Percentiles rank a stretch among this genome's conserved stretches.
These are phyloP conservation scores for Sporisorium exsertum DNA, from an alignment of 1,284 basidiomycete species.

Conservation along the genomic window DNA sequence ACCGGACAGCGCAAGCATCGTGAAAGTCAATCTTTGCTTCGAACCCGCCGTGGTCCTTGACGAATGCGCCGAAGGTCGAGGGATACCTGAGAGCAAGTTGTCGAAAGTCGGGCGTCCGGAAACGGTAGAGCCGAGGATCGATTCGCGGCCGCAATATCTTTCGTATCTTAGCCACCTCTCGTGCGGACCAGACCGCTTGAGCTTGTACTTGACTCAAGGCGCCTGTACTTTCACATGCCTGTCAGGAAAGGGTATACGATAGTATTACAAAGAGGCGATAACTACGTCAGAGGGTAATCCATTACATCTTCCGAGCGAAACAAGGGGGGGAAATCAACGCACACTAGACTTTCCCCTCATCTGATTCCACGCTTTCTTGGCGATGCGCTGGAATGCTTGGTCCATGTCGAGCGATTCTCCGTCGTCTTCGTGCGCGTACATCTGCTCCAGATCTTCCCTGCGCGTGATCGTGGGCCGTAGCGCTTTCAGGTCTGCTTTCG, in stretches of 20 bases:
- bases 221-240: not conserved
- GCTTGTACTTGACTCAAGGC: not conserved
- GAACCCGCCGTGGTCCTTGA: slow-evolving; percentile 35
- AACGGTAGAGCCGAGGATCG: slow-evolving; percentile 27
- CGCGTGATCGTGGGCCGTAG: slow-evolving; percentile 19
- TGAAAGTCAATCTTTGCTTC: slow-evolving; percentile 50
- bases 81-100: slow-evolving; percentile 24
- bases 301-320: not conserved
- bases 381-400: slow-evolving; percentile 34
- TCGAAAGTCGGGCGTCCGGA: slow-evolving; percentile 29
- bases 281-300: slow-evolving; percentile 7
- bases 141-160: slow-evolving; percentile 7
- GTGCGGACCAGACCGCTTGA: not conserved
- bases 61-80: slow-evolving; percentile 20
- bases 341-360: slow-evolving; percentile 7
- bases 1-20: slow-evolving; percentile 30
- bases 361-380: slow-evolving; percentile 26
- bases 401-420: slow-evolving; percentile 48
- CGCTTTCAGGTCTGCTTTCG: slow-evolving; percentile 33
- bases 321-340: slow-evolving; percentile 13
- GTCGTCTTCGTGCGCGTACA: slow-evolving; percentile 32
- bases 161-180: not conserved
- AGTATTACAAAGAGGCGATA: slow-evolving; percentile 3
- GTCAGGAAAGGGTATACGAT: slow-evolving; percentile 13
- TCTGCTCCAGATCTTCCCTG: slow-evolving; percentile 38